Base-by-base conservation (phyloP, 73 alveolate species). In the Paramecium caudatum region DNA sequence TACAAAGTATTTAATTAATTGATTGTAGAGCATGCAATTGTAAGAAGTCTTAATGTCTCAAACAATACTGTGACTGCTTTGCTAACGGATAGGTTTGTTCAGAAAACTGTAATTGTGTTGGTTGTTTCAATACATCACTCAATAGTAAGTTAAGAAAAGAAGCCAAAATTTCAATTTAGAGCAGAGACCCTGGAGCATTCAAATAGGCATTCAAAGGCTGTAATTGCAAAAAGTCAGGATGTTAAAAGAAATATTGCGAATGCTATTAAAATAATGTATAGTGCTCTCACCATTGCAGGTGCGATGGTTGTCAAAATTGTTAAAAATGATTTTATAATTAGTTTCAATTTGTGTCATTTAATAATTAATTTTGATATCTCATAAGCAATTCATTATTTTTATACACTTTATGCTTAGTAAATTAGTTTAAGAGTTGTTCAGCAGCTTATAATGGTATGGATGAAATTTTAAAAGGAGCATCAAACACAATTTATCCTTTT, bases 1-100 rank as follows among this genome's bases (percentile, higher is more conserved):
- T 41, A 45, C 80, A 27, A 55, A 55, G 80, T 55, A 55, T 2
- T 27, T 55, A 2, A 27, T 10, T 23, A 3, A 27, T 74, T 16
- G 49, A 19, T 41, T 3, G 7, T 0, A 74, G 47, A 43, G 7
- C 88, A 21, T 95, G 98, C 88, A 92, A 94, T 63, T 95, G 98
- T 82, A 94, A 94, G 85, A 94, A 94, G 70, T 94, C 98, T 32
- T 91, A 94, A 82, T 95, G 98, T 49, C 47, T 95, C 39, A 95
- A 95, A 90, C 86, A 94, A 70, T 95, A 95, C 91, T 95, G 98
- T 82, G 98, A 95, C 50, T 95, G 98, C 39, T 95, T 95, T 92
- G 95, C 96, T 9, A 94, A 93, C 90, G 96, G 95, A 37, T 94
- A 92, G 68, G 81, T 82, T 46, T 95, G 98, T 82, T 45, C 82